Conservation (phyloP, 805 yeast genomes). For the Wickerhamomyces bovis region DNA sequence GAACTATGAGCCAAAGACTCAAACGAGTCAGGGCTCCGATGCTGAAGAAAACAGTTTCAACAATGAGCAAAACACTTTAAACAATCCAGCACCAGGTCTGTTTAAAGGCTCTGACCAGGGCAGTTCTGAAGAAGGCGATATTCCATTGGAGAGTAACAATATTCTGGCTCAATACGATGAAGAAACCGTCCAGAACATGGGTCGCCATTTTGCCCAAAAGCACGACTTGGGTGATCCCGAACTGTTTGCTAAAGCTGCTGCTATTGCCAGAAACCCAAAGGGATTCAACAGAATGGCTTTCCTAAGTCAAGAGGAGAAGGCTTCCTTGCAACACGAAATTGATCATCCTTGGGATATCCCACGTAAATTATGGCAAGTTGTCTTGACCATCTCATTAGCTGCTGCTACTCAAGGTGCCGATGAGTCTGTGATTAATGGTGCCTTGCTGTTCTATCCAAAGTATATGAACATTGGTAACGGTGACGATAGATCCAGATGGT, state of each 20-base stretch:
- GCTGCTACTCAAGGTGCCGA: slow-evolving; percentile 82
- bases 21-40: background rate
- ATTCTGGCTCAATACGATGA: slow-evolving; percentile 53
- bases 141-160: slow-evolving; percentile 23
- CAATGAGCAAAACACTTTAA: background rate
- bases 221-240: slow-evolving; percentile 42
- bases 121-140: background rate
- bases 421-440: slow-evolving; percentile 72
- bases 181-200: slow-evolving; percentile 63
- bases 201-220: slow-evolving; percentile 55
- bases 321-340: slow-evolving; percentile 39
- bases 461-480: slow-evolving; percentile 45
- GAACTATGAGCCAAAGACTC: background rate
- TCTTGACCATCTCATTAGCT: slow-evolving; percentile 65
- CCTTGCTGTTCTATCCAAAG: slow-evolving; percentile 53
- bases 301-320: slow-evolving; percentile 49
- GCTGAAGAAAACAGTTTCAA: background rate
- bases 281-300: slow-evolving; percentile 53
- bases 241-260: slow-evolving; percentile 59
- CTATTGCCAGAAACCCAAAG: slow-evolving; percentile 56
- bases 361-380: slow-evolving; percentile 44
- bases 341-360: slow-evolving; percentile 40
- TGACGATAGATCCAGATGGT: slow-evolving; percentile 45
- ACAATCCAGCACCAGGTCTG: background rate
- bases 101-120: background rate